Base-by-base conservation (phyloP, 1,284 basidiomycete genomes). In the Dichomitus squalens region DNA sequence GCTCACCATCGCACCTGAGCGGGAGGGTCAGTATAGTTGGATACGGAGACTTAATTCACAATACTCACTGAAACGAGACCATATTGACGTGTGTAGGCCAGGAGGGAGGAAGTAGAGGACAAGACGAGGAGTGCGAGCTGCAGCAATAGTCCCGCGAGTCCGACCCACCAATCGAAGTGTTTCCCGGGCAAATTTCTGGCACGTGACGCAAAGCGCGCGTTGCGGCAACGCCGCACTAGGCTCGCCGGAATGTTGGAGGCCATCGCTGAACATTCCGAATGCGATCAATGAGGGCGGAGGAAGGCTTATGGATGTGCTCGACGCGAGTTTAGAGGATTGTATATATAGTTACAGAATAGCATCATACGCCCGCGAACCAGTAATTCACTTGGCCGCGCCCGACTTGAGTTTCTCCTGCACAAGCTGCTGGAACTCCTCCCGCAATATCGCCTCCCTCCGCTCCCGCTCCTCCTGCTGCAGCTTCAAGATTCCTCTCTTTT, bases 401-500 rank as follows among this genome's bases (percentile, higher is more conserved):
- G 65, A 64, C 64, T 88, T 90, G 62, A 93, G 72, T 65, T 83
- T 86, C 56, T 94, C 92, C 29, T 80, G 77, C 25, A 93, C 88
- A 55, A 94, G 80, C 73, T 89, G 87, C 63, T 82, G 87, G 73
- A 95, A 93, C 73, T 93, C 92, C 67, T 92, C 75, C 67, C 79
- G 67, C 59, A 93, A 71, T 59, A 93, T 88, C 21, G 87, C 75
- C 73, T 99, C 96, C 72, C 94, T 86, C 75, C 95, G 86, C 69
- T 90, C 86, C 73, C 91, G 86, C 76, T 98, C 96, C 75, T 98
- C 96, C 70, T 83, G 91, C 76, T 97, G 94, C 74, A 96, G 71
- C 75, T 96, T 95, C 68, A 98, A 72, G 57, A 98, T 94, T 23
- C 93, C 92, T 41, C 95, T 79, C 79, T 98, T 97, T 80, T 99